Evolutionary conservation across 352 stramenopile species (phyloP).

Genomic region (Blastocystis sp.): DNA sequence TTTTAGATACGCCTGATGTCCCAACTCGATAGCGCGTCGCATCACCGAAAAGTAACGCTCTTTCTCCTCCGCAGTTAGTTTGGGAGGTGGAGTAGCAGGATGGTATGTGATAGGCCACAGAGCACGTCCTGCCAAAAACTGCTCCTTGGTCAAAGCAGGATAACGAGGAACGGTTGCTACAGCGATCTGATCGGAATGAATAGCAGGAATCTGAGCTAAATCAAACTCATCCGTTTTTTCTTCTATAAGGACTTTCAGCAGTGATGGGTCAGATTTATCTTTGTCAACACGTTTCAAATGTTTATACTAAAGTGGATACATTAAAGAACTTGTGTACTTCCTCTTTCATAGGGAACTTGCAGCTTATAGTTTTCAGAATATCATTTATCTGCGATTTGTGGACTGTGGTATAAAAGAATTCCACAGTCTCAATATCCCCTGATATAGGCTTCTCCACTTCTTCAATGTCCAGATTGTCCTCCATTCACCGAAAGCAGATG

Average conservation of each 20-base stretch:
- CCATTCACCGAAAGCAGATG: background rate
- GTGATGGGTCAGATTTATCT: background rate
- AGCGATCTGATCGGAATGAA: background rate
- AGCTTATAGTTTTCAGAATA: background rate
- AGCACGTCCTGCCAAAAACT: constrained; percentile 4
- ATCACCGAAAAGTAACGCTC: background rate
- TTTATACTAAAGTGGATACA: background rate
- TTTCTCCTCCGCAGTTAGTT: background rate
- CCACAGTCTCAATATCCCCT: background rate
- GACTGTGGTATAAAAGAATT: background rate
- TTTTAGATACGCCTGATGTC: background rate
- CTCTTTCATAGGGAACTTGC: background rate
- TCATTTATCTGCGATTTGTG: constrained; percentile 3
- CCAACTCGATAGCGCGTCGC: background rate
- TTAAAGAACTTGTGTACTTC: background rate
- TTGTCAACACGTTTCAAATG: constrained; percentile 57
- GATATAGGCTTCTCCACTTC: background rate
- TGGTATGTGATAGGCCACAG: constrained; percentile 53
- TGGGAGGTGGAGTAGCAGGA: background rate
- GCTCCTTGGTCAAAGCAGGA: constrained; percentile 18
- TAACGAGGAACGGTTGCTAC: background rate
- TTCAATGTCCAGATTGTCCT: background rate
- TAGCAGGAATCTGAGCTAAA: background rate
- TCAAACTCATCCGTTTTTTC: background rate
- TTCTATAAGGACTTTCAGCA: background rate